Evolutionary conservation across 495 filamentous ascomycete genomes (phyloP), one percentile per base, ranked within the genome.

Genomic region (Tuber borchii): DNA sequence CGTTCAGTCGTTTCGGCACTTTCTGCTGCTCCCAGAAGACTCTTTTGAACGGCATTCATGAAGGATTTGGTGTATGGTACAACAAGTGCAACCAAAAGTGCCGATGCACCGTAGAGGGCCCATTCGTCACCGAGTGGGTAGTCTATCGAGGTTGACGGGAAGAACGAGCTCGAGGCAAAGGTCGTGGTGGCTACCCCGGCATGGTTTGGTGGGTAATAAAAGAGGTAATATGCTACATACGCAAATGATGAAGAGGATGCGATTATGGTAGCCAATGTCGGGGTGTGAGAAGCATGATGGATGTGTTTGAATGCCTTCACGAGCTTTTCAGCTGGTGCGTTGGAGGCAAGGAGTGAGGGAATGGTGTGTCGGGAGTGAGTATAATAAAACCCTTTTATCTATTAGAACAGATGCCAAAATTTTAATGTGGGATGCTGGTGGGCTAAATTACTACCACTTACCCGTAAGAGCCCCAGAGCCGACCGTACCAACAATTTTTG

Each of bases 401-500:
- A 69, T 75, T 65, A 76, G 26, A 45, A 65, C 20, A 26, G 22
- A 42, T 20, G 26, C 16, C 31, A 31, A 37, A 71, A 65, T 4
- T 31, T 61, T 26, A 31, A 3, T 40, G n/a, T 31, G 39, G 51
- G 70, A 20, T 39, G 61, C n/a, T 4, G 20, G 61, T 42, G 19
- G 8, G 19, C 31, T 65, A 19, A 19, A 34, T 16, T 17, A 65
- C 56, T 17, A 1, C 12, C 14, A n/a, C 72, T n/a, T 74, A 79
- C 81, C 77, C 43, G 82, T 75, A 17, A 80, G 78, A 45, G 76
- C 71, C 22, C 82, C 76, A 71, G 82, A 76, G 22, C 82, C 82
- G 40, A 83, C 73, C 31, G 76, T 79, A 1, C 82, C 81, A 39
- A 83, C 73, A 37, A 83, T 79, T 70, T 79, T 83, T 16, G 82